phyloP scores from a whole-genome alignment of 257 asterid species.

The Leptodermis oblonga region DNA sequence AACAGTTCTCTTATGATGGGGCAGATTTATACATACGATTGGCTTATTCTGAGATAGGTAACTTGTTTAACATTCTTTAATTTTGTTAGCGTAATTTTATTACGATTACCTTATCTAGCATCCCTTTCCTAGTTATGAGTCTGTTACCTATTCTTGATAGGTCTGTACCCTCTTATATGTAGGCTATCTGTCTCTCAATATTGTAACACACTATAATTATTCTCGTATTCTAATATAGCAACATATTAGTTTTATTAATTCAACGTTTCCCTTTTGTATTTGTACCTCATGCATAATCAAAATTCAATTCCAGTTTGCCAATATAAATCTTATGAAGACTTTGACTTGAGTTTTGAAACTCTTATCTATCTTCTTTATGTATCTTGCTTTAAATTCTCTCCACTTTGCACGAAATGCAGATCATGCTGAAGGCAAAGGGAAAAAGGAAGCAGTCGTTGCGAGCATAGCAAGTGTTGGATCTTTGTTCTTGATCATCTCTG shows the following conservation, averaged over 20 bases:
- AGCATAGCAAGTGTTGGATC: slow-evolving; percentile 24
- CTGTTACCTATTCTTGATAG: too few species aligned
- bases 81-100: too few species aligned
- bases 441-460: slow-evolving; percentile 19
- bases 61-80: neutral
- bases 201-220: too few species aligned
- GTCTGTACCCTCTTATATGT: too few species aligned
- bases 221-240: too few species aligned
- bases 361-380: neutral
- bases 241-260: too few species aligned
- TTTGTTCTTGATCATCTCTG: slow-evolving; percentile 11
- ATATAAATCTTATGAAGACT: neutral
- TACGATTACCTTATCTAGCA: too few species aligned
- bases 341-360: neutral
- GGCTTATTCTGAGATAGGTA: slow-evolving; percentile 49
- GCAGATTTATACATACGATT: slow-evolving; percentile 45
- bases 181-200: too few species aligned
- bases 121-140: too few species aligned
- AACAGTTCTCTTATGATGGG: slow-evolving; percentile 32
- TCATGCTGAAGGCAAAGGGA: slow-evolving; percentile 16
- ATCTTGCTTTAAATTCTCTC: neutral
- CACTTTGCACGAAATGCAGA: slow-evolving; percentile 23
- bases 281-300: neutral
- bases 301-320: neutral
- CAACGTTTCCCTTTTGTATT: neutral